Evolutionary conservation across 2,329 filamentous ascomycete genomes (phyloP).

Genomic region (Chaetomium strumarium): DNA sequence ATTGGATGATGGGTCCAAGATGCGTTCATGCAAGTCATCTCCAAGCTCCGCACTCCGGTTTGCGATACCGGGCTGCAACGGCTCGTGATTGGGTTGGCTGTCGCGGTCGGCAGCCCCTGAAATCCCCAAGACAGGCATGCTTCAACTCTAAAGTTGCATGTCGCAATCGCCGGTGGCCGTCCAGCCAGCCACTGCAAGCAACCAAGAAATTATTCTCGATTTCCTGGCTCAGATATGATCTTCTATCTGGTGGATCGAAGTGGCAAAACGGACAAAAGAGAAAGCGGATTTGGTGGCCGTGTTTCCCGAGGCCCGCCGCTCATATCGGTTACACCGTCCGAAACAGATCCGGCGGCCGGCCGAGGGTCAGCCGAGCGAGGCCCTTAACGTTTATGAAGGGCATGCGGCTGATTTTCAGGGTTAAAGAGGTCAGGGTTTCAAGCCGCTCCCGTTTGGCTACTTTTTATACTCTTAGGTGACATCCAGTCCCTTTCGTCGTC

Average conservation of each 20-base stretch:
- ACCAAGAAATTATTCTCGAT: background rate
- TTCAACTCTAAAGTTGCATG: background rate
- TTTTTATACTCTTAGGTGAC: constrained; percentile 6
- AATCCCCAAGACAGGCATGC: background rate
- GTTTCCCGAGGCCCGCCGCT: background rate
- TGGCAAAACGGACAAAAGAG: background rate
- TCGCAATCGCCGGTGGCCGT: background rate
- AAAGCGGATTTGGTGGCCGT: background rate
- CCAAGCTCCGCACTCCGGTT: constrained; percentile 4
- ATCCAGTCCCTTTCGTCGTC: background rate
- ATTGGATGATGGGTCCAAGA: constrained; percentile 1
- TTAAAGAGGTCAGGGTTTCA: constrained; percentile 11
- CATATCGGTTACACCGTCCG: constrained; percentile 11
- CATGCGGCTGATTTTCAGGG: constrained; percentile 14
- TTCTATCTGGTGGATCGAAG: background rate
- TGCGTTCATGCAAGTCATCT: constrained; percentile 20
- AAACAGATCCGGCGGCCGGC: constrained; percentile 7
- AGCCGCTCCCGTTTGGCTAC: constrained; percentile 1
- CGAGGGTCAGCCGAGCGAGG: background rate
- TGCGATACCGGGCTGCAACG: background rate
- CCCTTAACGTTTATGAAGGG: constrained; percentile 1
- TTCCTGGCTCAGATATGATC: background rate
- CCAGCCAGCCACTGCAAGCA: background rate
- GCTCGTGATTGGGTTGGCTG: constrained; percentile 19
- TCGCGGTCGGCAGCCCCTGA: constrained; percentile 16